Conservation (phyloP, 805 yeast genomes). For the Cyberlindnera subsufficiens region DNA sequence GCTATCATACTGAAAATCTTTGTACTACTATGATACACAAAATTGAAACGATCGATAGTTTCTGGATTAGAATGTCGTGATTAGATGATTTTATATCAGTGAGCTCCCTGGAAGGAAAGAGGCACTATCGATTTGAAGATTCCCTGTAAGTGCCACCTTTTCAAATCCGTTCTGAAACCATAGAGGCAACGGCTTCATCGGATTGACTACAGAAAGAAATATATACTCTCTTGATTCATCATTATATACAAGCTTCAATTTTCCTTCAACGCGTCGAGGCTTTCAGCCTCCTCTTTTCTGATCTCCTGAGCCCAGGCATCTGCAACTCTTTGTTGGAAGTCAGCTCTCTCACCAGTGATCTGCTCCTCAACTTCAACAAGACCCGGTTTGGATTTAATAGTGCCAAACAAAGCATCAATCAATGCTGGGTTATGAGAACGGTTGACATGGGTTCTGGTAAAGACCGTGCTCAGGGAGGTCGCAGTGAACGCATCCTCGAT, state of each 20-base stretch:
- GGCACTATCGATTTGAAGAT: too few species aligned
- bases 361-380: constrained; percentile 30
- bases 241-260: too few species aligned
- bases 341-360: constrained; percentile 26
- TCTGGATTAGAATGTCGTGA: too few species aligned
- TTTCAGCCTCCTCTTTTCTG: neutral
- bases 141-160: neutral
- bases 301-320: constrained; percentile 1
- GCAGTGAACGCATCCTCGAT: constrained; percentile 49
- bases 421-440: constrained; percentile 19
- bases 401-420: constrained; percentile 32
- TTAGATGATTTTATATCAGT: too few species aligned
- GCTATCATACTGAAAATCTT: too few species aligned
- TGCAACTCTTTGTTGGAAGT: constrained; percentile 21
- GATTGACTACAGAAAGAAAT: too few species aligned
- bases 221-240: too few species aligned
- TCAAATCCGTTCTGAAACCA: neutral
- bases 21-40: too few species aligned
- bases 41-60: too few species aligned
- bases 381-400: constrained; percentile 29
- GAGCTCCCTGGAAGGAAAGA: too few species aligned
- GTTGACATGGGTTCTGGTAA: constrained; percentile 2
- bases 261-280: neutral
- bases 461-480: constrained; percentile 11
- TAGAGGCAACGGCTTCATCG: neutral